These are phyloP conservation scores for Stylonectria norvegica DNA, from an alignment of 2,329 filamentous ascomycete species.

Conservation along the genomic window DNA sequence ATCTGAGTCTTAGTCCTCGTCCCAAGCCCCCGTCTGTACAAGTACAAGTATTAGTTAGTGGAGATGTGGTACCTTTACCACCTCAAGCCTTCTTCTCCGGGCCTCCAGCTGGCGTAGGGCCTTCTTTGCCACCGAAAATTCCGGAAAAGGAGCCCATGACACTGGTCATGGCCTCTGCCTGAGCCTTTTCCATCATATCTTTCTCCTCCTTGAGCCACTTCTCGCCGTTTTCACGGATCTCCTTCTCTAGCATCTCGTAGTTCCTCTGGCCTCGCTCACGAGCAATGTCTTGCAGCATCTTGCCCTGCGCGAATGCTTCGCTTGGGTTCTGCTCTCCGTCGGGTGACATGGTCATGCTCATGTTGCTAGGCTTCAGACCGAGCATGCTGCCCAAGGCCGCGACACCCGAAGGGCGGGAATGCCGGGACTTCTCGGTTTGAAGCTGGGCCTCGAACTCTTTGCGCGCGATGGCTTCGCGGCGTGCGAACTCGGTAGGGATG, in stretches of 20 bases:
- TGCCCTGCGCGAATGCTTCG: conserved; percentile 83
- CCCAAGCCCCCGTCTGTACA: conserved; percentile 13
- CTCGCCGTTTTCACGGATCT: conserved; percentile 89
- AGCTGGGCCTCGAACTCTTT: conserved; percentile 80
- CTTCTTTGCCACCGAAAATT: conserved; percentile 23
- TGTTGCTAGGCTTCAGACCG: conserved; percentile 69
- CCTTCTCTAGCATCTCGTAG: conserved; percentile 84
- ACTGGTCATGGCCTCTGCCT: conserved; percentile 85
- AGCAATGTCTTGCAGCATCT: conserved; percentile 95
- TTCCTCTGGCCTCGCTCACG: conserved; percentile 86
- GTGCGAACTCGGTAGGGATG: conserved; percentile 86
- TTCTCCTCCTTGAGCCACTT: conserved; percentile 96
- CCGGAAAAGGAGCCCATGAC: conserved; percentile 74
- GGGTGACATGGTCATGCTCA: conserved; percentile 56
- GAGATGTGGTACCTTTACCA: conserved; percentile 21
- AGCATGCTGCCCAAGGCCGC: conserved; percentile 68
- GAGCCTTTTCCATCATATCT: conserved; percentile 79
- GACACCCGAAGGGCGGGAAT: conserved; percentile 54
- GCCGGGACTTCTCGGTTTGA: conserved; percentile 63
- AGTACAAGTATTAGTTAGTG: conserved; percentile 31
- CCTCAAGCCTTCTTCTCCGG: conserved; percentile 26
- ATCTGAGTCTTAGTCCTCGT: conserved; percentile 7
- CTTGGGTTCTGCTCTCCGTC: conserved; percentile 68
- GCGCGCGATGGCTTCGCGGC: conserved; percentile 79
- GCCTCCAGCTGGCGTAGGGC: too few species aligned